phyloP scores from a whole-genome alignment of 768 basidiomycete genomes.

The Xerocomellus dryophilus region DNA sequence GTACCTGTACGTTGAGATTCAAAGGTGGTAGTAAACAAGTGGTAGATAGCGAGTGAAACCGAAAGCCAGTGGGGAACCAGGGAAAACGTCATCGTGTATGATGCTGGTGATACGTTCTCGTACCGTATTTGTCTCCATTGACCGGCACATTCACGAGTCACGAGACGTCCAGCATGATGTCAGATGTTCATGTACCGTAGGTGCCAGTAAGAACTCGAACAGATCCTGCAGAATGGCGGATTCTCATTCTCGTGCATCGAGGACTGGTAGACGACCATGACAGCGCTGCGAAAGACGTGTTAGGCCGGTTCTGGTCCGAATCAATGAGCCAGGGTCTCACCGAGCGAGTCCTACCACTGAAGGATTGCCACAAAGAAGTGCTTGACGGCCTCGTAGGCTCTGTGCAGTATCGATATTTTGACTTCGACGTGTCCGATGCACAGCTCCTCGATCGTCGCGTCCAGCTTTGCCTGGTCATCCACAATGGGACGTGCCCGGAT shows the following conservation, averaged over 20 bases:
- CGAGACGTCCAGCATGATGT: too few species aligned
- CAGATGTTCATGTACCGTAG: background rate
- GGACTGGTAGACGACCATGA: background rate
- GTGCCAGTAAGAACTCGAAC: background rate
- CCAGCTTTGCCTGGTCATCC: background rate
- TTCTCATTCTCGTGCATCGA: background rate
- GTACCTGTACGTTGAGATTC: too few species aligned
- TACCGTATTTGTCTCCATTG: too few species aligned
- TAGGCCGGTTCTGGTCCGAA: background rate
- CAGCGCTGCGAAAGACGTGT: background rate
- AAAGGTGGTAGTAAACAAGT: too few species aligned
- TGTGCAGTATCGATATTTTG: background rate
- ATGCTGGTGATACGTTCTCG: too few species aligned
- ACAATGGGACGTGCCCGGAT: background rate
- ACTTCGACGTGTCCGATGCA: background rate
- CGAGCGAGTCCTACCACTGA: background rate
- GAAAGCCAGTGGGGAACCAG: too few species aligned
- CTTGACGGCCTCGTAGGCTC: background rate
- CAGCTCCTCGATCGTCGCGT: background rate
- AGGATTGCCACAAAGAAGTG: background rate
- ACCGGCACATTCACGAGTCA: too few species aligned
- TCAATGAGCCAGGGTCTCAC: background rate
- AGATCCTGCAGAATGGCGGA: background rate
- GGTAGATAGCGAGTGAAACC: too few species aligned
- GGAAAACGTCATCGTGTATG: too few species aligned